Evolutionary conservation across 306 rosid species (phyloP), one percentile per base, ranked within the genome.

Genomic region (Fagus crenata): DNA sequence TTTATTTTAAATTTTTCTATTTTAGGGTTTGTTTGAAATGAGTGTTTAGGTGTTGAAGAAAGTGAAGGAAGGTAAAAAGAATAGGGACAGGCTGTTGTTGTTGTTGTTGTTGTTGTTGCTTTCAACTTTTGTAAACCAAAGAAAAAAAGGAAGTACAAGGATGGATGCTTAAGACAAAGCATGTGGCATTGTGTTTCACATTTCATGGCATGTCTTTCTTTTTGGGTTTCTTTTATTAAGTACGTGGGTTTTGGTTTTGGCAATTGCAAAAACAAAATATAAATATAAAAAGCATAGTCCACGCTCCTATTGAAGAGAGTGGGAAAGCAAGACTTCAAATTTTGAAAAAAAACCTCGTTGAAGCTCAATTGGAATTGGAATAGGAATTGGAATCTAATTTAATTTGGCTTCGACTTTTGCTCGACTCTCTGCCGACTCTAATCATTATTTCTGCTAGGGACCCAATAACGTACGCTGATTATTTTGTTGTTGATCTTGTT

Each of bases 131-230:
- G 68, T 64, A 74, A 82, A 77, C 86, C 79, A 64, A 85, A 87
- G 14, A 46, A 46, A 79, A 84, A 81, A 78, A 69, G 74, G 77
- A 82, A 92, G 96, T 86, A 85, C 95, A 90, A 88, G 87, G 83
- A 86, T 75, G 93, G 98, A 88, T 87, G 87, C 87, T 88, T 70
- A 81, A 82, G 90, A 85, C 96, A 89, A 84, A 77, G 89, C 95
- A 90, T 83, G 93, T 90, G 97, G 89, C 80, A 71, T 87, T 84
- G 96, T 95, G 98, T 88, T 92, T 90, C 96, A 90, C 93, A 92
- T 89, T 95, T 81, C 89, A 84, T 90, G 88, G 90, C 94, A 90
- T 89, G 92, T 87, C 86, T 84, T 92, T 83, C 73, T 74, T 81
- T 72, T 46, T 64, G 51, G 78, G 85, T 37, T 83, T 77, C 59